Conservation (phyloP, 2,329 filamentous ascomycete species). For the Monilinia vaccinii-corymbosi region DNA sequence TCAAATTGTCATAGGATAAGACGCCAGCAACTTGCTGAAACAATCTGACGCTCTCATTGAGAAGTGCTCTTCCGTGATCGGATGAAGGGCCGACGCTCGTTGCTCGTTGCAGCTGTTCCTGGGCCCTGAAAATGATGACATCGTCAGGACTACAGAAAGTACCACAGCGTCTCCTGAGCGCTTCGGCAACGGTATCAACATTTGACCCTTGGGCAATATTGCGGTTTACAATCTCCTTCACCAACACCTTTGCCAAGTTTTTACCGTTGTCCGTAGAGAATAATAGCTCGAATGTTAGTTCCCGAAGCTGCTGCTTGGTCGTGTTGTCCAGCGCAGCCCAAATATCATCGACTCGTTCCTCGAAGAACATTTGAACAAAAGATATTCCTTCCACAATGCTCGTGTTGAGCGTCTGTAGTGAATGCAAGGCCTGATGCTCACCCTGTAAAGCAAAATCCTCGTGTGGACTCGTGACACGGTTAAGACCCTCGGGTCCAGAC, state of each 20-base stretch:
- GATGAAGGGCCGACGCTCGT: constrained; percentile 67
- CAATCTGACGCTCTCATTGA: constrained; percentile 81
- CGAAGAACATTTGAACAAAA: constrained; percentile 89
- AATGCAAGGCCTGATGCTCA: constrained; percentile 86
- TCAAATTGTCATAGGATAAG: constrained; percentile 71
- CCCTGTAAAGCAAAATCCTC: constrained; percentile 89
- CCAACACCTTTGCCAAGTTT: constrained; percentile 84
- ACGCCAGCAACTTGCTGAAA: constrained; percentile 84
- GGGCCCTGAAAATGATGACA: constrained; percentile 96
- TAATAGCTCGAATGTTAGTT: constrained; percentile 78
- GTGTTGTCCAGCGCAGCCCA: constrained; percentile 64
- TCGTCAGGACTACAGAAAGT: constrained; percentile 97
- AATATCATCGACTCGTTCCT: constrained; percentile 86
- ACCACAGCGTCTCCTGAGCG: constrained; percentile 82
- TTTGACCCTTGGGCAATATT: constrained; percentile 97
- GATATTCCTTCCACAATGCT: constrained; percentile 95
- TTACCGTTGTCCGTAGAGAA: constrained; percentile 74
- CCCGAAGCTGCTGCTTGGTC: constrained; percentile 58
- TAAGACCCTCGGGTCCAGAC: constrained; percentile 80
- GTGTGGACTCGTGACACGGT: constrained; percentile 67
- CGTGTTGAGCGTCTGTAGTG: constrained; percentile 73
- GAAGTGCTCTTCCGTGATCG: constrained; percentile 65
- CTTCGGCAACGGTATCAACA: constrained; percentile 93
- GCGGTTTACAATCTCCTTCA: constrained; percentile 95
- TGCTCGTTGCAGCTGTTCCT: constrained; percentile 86